Percentiles rank a stretch among this genome's conserved stretches.
phyloP scores from a whole-genome alignment of 306 rosid species.

The Sphenostylis stenocarpa region DNA sequence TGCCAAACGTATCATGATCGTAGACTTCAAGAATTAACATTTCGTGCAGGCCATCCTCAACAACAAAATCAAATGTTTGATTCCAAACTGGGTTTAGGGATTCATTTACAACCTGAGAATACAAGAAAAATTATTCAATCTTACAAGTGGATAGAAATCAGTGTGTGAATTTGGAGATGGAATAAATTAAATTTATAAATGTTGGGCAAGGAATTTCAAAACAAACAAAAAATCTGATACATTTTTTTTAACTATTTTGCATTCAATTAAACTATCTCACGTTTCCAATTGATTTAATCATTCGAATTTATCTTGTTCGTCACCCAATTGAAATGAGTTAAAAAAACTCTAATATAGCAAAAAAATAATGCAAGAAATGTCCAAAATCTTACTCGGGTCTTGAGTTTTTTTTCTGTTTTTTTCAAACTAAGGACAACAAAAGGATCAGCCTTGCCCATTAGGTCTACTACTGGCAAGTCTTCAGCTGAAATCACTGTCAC shows the following conservation, averaged over 20 bases:
- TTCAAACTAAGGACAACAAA: constrained; percentile 71
- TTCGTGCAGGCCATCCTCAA: constrained; percentile 91
- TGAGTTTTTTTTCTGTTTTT: constrained; percentile 72
- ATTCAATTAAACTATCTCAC: not conserved
- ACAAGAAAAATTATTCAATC: not conserved
- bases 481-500: constrained; percentile 90
- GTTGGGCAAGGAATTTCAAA: constrained; percentile 4
- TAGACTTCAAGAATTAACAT: constrained; percentile 81
- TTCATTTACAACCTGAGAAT: constrained; percentile 73
- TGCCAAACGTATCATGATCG: constrained; percentile 94
- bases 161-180: not conserved
- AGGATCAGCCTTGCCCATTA: constrained; percentile 95
- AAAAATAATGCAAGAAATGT: not conserved
- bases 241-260: not conserved
- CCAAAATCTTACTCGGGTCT: constrained; percentile 73
- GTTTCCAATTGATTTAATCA: not conserved
- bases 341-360: not conserved
- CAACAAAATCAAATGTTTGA: constrained; percentile 93
- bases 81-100: constrained; percentile 91
- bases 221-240: not conserved
- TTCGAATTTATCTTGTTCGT: not conserved
- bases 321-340: not conserved
- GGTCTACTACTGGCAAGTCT: constrained; percentile 75
- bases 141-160: not conserved
- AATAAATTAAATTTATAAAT: not conserved